Evolutionary conservation across 2,329 filamentous ascomycete species (phyloP), one percentile per base, ranked within the genome.

Genomic region (Phaeophleospora eucalypticola): DNA sequence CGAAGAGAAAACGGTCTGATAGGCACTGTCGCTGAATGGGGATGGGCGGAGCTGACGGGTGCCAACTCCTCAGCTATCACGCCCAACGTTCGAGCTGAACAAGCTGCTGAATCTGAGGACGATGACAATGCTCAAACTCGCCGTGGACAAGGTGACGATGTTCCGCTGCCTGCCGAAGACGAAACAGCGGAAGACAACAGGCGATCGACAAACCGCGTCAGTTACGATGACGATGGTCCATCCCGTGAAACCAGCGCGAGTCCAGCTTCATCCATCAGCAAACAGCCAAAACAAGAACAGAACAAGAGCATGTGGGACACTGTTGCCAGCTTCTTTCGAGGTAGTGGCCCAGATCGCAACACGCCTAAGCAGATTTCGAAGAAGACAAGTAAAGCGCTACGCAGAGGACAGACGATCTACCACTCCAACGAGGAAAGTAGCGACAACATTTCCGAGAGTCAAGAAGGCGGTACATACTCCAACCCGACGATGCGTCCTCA

Each of bases 21-120:
- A 32, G 90, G 94, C 43, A 95, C 90, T 0, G 83, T 97, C 53
- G 89, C 93, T 21, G 88, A 87, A 45, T 96, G 91, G 77, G 91
- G 93, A 2, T 96, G 90, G 87, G 87, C 89, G 7, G 93, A 98
- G 67, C 71, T 98, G 46, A 96, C 88, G 1, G 81, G 81, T 4
- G 75, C 80, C 33, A 83, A 80, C 58, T 74, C 77, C n/a, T 86
- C 81, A 54, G 53, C 73, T 78, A 61, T 74, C 70, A 53, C 42
- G 46, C 56, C 59, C 3, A 64, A 62, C 24, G 47, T 56, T 4
- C 48, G 43, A 10, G 52, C 56, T 4, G 60, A 61, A 24, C 50
- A 51, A 24, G 29, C 46, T 1, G 43, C 45, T 38, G 56, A 56
- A 9, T 50, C 41, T 27, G 55, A 55, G 24, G 59, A 61, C 15